Evolutionary conservation across 2,329 filamentous ascomycete species (phyloP), one percentile per base, ranked within the genome.

Genomic region (Sclerotinia sclerotiorum): DNA sequence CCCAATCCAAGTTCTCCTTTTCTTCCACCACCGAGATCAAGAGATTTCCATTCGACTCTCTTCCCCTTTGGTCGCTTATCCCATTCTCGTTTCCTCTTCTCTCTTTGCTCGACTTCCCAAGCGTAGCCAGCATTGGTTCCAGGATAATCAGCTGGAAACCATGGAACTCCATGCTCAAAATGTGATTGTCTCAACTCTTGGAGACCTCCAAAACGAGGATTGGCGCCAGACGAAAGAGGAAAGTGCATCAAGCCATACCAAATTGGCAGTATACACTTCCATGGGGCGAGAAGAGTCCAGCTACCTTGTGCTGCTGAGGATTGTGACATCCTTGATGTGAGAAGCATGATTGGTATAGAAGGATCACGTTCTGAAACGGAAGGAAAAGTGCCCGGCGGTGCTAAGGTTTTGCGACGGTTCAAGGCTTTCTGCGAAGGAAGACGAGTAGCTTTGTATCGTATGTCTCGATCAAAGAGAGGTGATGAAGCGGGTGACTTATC

Each of bases 241-340:
- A 89, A 93, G 76, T 93, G 93, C 80, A 97, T 90, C 19, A 98
- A 80, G 58, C 87, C 88, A 74, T 94, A 90, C 95, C 95, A 99
- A 44, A 97, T 83, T 0, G 92, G 87, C 48, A 88, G 82, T 48
- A 98, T 90, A 74, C 92, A 97, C 76, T 92, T 93, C 93, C 94
- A 97, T 0, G 95, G 95, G 3, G 95, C 84, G 32, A 98, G 82
- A 1, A 98, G 78, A 0, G 89, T 95, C 93, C 93, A 98, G 0
- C 84, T 88, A 0, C 90, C 90, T 60, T 90, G 88, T 1, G 82
- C 81, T 58, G 84, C 84, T 15, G 79, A 81, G 49, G 80, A 79
- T 1, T 78, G 74, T 15, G 80, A 77, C 13, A 83, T 77, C 4
- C 87, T 84, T 15, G 86, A 87, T 46, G 89, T 84, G 5, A 92